These are phyloP conservation scores for Scedosporium boydii DNA, from an alignment of 2,329 filamentous ascomycete species.

Conservation along the genomic window DNA sequence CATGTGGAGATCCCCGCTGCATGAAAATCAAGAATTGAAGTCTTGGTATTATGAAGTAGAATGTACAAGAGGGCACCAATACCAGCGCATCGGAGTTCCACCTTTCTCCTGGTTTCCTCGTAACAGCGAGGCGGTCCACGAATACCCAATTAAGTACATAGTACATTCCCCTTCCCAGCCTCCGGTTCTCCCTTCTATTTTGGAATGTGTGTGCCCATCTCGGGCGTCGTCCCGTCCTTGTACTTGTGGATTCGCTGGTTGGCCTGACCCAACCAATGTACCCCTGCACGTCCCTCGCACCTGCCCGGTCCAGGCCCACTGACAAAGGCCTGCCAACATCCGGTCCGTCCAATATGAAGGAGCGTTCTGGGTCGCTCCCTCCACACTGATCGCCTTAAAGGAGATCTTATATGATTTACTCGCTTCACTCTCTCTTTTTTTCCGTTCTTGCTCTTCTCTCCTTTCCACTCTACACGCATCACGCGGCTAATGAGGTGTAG, in stretches of 20 bases:
- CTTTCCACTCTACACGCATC: neutral
- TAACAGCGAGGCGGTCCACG: neutral
- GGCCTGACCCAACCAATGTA: neutral
- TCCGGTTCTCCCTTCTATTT: neutral
- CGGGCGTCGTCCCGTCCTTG: neutral
- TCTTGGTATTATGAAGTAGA: too few species aligned
- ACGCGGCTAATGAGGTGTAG: constrained; percentile 4
- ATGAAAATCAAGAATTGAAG: too few species aligned
- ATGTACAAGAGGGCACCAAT: too few species aligned
- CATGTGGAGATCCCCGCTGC: too few species aligned
- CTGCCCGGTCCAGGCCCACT: too few species aligned
- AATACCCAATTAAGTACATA: neutral
- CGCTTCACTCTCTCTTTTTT: neutral
- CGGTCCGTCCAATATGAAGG: too few species aligned
- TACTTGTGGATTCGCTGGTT: neutral
- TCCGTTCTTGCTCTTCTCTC: neutral
- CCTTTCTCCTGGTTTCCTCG: neutral
- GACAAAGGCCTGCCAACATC: too few species aligned
- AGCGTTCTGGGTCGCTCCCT: neutral
- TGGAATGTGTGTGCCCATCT: neutral
- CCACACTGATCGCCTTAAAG: neutral
- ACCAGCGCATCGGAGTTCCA: too few species aligned
- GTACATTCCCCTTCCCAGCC: neutral
- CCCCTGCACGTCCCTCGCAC: neutral
- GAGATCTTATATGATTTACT: constrained; percentile 1